phyloP scores from a whole-genome alignment of 2,329 filamentous ascomycete species.

The Cladosporium oxysporum region DNA sequence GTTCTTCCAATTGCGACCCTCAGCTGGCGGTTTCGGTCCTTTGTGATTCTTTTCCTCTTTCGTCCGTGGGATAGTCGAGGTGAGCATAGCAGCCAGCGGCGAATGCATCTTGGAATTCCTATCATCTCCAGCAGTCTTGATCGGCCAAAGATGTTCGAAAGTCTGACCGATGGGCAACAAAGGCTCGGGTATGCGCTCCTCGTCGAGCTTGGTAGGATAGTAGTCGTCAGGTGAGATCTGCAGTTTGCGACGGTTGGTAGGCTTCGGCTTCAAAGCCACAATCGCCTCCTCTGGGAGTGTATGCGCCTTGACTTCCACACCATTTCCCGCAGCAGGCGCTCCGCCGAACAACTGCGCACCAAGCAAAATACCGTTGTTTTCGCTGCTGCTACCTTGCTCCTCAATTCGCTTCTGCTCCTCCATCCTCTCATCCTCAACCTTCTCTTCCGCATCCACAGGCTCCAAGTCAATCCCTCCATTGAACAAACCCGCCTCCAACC shows the following conservation, averaged over 20 bases:
- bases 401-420: background rate
- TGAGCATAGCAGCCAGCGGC: slow-evolving; percentile 80
- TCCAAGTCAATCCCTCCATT: slow-evolving; percentile 54
- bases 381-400: slow-evolving; percentile 19
- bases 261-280: background rate
- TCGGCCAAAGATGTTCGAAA: slow-evolving; percentile 86
- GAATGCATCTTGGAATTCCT: slow-evolving; percentile 80
- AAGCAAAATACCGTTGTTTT: background rate
- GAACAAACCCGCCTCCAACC: slow-evolving; percentile 89
- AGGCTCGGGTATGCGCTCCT: slow-evolving; percentile 43
- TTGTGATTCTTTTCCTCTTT: slow-evolving; percentile 67
- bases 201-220: slow-evolving; percentile 49
- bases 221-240: slow-evolving; percentile 51
- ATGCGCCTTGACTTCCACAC: slow-evolving; percentile 7
- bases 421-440: background rate
- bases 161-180: slow-evolving; percentile 71
- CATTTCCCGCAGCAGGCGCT: background rate
- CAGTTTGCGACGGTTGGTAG: slow-evolving; percentile 27
- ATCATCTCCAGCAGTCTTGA: slow-evolving; percentile 83
- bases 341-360: slow-evolving; percentile 12
- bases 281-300: slow-evolving; percentile 1
- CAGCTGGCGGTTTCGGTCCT: slow-evolving; percentile 61
- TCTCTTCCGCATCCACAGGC: background rate
- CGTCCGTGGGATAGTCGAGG: slow-evolving; percentile 66
- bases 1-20: slow-evolving; percentile 69